These are phyloP conservation scores for Citrus sinensis DNA, from an alignment of 345 rosid species.

Conservation along the genomic window DVS_A1.0 CM039165.1:19326501-19327000, in stretches of 20 bases:
- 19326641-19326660: background rate
- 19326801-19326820: fast-evolving
- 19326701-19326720: background rate
- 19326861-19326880: too few species aligned
- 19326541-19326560: too few species aligned
- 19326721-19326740: fast-evolving
- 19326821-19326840: too few species aligned
- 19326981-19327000: too few species aligned
- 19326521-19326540: background rate
- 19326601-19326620: background rate
- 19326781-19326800: background rate
- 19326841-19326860: too few species aligned
- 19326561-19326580: background rate
- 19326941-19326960: too few species aligned
- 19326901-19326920: too few species aligned
- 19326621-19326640: fast-evolving
- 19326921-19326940: too few species aligned
- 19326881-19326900: fast-evolving
- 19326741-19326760: background rate
- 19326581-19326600: background rate
- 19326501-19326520: too few species aligned
- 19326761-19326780: background rate
- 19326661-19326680: background rate
- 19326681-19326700: background rate
- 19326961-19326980: too few species aligned